Percentiles rank a stretch among this genome's conserved stretches.
These are phyloP conservation scores for Maudiozyma serrabonitensis DNA, from an alignment of 805 yeast genomes.

Conservation along the genomic window DNA sequence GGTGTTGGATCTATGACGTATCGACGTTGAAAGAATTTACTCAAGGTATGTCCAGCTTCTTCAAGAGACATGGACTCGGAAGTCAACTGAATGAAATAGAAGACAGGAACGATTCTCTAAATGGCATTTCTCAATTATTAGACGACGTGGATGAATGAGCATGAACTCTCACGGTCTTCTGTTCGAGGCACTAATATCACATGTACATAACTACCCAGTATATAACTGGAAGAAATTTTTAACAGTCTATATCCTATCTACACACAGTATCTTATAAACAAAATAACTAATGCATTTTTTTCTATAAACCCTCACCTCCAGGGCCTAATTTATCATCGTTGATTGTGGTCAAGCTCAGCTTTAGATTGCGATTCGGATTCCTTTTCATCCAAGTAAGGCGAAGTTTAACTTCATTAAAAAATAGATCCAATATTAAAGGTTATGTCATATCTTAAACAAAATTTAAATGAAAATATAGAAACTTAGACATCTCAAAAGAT, in stretches of 20 bases:
- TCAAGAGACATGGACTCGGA: slow-evolving; percentile 1
- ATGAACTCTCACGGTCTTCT: too few relatives aligned
- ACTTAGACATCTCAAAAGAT: neutral
- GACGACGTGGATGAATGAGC: neutral
- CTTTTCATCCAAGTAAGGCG: too few relatives aligned
- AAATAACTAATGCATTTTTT: neutral
- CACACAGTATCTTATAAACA: neutral
- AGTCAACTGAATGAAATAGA: neutral
- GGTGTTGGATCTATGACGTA: slow-evolving; percentile 74
- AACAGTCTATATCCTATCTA: neutral
- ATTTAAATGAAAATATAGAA: neutral
- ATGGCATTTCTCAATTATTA: neutral
- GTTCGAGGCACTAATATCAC: neutral
- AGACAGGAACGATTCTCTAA: neutral
- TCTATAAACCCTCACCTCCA: too few relatives aligned
- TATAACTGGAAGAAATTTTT: too few relatives aligned
- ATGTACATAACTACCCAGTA: neutral
- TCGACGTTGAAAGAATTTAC: slow-evolving; percentile 54
- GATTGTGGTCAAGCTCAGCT: too few relatives aligned
- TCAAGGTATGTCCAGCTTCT: neutral
- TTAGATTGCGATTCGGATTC: too few relatives aligned
- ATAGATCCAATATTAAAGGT: too few relatives aligned
- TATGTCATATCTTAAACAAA: too few relatives aligned
- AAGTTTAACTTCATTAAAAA: too few relatives aligned
- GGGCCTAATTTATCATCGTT: too few relatives aligned